Conservation (phyloP, 441 rosid species). For the Syzygium syzygioides region DNA sequence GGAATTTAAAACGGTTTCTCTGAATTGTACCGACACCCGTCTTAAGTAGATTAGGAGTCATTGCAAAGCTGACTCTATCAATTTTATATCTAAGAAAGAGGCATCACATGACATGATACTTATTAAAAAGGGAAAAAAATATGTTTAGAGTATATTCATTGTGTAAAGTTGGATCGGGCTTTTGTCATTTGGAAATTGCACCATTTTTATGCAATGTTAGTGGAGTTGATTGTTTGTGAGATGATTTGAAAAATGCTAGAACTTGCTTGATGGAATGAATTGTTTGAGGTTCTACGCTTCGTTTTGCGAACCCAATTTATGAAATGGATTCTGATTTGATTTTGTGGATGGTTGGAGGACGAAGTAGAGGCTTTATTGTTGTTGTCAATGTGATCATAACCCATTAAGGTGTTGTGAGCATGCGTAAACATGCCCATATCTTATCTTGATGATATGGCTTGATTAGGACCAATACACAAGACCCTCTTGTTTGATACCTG, state of each 20-base stretch:
- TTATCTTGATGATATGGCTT: background rate
- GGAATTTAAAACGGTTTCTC: background rate
- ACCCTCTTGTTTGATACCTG: background rate
- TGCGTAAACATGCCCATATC: background rate
- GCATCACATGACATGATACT: fast-evolving
- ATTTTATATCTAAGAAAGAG: background rate
- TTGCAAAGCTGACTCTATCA: background rate
- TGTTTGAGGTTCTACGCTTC: background rate
- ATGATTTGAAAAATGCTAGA: background rate
- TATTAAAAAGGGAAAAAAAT: background rate
- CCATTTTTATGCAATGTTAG: background rate
- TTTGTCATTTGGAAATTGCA: background rate
- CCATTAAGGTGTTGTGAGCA: no score
- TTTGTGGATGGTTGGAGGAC: no score
- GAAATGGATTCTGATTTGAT: no score
- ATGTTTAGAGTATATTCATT: background rate
- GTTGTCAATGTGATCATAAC: no score
- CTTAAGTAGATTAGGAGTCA: background rate
- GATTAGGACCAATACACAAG: background rate
- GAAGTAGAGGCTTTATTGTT: no score
- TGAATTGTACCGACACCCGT: background rate
- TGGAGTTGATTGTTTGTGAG: background rate
- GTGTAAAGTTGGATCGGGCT: background rate
- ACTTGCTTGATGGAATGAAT: background rate
- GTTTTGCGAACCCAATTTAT: no score